Base-by-base conservation (phyloP, 257 asterid species). In the Nicotiana sylvestris region DNA sequence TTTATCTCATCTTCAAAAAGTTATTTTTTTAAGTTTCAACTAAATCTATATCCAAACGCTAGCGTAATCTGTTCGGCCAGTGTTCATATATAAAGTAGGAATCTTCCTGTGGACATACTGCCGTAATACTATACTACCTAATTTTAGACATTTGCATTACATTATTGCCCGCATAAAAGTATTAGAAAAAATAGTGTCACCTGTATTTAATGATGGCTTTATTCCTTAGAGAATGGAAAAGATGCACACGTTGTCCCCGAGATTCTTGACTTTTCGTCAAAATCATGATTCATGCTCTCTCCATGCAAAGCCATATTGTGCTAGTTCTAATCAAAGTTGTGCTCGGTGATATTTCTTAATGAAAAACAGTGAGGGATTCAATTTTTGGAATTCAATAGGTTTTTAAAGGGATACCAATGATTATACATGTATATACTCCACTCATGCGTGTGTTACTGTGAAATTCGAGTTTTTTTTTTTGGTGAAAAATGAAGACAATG, bases 141-240 rank as follows among this genome's bases (percentile, higher is more conserved):
- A 16, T 18, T 66, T 66, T 29, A 27, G 37, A 4, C 49, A 9
- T 10, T 12, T 66, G 33, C 76, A 32, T 66, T 30, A 37, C 77
- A 68, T 33, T 67, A 68, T 33, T 33, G 53, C 55, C 77, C 2
- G 12, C 77, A 32, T 33, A 79, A 78, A 65, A 21, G 76, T 12
- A 79, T 62, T 27, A 51, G 12, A 29, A 66, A 66, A 30, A 9
- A 29, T 1, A 1, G 32, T 66, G 9, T 25, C 32, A 21, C 15
- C 5, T 7, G 9, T 74, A 3, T 49, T 74, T 15, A 51, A 0
- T 51, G 16, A 15, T 15, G 29, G 5, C 80, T 74, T 74, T 74
- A 27, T 74, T 74, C 80, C 64, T 74, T 74, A 74, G 80, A 13
- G 64, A 74, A 74, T 74, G 80, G 80, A 49, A 74, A 74, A 74